phyloP scores from a whole-genome alignment of 176 grass and related monocot genomes.

The Avena eriantha region DNA sequence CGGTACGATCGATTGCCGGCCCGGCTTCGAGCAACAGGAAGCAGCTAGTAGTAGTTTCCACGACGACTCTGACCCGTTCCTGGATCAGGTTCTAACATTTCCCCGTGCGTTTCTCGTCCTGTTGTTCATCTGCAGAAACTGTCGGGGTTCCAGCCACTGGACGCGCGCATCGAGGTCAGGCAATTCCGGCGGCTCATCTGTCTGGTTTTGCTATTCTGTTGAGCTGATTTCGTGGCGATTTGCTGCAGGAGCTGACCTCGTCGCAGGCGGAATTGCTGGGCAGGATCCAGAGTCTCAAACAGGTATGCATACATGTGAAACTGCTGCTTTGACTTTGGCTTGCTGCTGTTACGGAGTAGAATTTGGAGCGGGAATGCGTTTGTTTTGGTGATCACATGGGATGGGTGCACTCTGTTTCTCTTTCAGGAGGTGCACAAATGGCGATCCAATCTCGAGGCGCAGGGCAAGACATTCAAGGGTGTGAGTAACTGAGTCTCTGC shows the following conservation, averaged over 20 bases:
- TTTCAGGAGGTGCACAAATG: conserved; percentile 71
- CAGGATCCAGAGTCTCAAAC: conserved; percentile 70
- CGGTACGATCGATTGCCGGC: conserved; percentile 24
- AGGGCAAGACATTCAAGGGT: conserved; percentile 14
- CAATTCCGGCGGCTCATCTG: too few species aligned
- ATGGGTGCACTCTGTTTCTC: conserved; percentile 22
- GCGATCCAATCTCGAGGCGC: conserved; percentile 56
- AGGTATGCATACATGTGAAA: conserved; percentile 35
- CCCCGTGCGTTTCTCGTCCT: background rate
- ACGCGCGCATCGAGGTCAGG: conserved; percentile 49
- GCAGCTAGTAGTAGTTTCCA: background rate
- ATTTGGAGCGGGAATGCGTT: background rate
- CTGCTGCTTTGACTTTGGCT: background rate
- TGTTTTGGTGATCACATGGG: background rate
- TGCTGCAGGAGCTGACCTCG: conserved; percentile 74
- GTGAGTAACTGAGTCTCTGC: background rate
- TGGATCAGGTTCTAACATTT: background rate
- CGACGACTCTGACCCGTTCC: background rate
- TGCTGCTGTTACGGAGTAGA: background rate
- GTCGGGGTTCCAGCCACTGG: conserved; percentile 37
- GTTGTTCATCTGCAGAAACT: conserved; percentile 37
- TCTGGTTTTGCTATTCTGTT: background rate
- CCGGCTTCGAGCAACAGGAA: background rate
- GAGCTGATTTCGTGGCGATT: background rate
- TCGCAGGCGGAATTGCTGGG: conserved; percentile 68